These are phyloP conservation scores for Polymyxa betae DNA, from an alignment of 208 protist genomes.

Conservation along the genomic window DNA sequence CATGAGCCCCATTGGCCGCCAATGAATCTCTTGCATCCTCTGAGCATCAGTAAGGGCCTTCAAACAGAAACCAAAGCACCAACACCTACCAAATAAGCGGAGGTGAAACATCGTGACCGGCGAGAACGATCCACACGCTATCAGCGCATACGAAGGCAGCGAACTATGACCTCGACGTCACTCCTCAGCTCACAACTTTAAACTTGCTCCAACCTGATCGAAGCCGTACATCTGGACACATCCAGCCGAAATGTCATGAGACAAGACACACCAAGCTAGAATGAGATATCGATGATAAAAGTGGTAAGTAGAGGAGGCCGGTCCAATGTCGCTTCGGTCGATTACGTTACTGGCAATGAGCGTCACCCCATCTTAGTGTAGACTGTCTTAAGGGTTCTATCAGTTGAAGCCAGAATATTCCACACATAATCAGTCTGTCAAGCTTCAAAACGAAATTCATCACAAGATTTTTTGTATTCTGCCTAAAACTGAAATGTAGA, in stretches of 20 bases:
- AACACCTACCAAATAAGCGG: slow-evolving; percentile 29
- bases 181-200: neutral
- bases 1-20: neutral
- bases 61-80: neutral
- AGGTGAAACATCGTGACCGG: slow-evolving; percentile 46
- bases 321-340: too few species aligned
- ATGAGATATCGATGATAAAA: too few species aligned
- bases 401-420: too few species aligned
- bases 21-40: slow-evolving; percentile 39
- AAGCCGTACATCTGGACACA: neutral
- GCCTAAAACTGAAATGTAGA: too few species aligned
- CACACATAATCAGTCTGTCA: too few species aligned
- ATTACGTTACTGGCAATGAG: too few species aligned
- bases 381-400: too few species aligned
- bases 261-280: too few species aligned
- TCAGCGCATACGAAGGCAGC: neutral
- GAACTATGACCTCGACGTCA: neutral
- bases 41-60: neutral
- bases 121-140: slow-evolving; percentile 55
- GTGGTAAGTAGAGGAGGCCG: too few species aligned
- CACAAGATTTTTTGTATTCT: too few species aligned
- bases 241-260: neutral
- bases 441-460: too few species aligned
- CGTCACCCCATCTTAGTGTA: too few species aligned
- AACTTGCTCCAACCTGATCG: neutral